phyloP scores from a whole-genome alignment of 2,329 filamentous ascomycete species.

The Fusarium gaditjirri region DNA sequence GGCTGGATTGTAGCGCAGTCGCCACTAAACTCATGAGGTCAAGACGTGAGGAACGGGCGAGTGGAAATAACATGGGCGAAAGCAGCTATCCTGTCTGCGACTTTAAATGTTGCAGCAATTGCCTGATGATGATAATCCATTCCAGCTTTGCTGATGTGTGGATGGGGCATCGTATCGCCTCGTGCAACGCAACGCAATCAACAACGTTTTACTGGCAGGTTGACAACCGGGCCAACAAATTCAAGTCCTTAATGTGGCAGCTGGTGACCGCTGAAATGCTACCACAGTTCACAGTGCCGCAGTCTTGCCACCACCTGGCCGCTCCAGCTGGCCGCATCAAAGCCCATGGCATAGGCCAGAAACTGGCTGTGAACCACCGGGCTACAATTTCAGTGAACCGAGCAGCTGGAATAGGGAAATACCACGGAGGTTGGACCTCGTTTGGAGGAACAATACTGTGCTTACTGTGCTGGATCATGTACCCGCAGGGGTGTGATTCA shows the following conservation, averaged over 20 bases:
- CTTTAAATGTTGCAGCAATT: conserved; percentile 6
- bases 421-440: conserved; percentile 34
- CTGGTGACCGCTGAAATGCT: conserved; percentile 19
- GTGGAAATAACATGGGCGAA: conserved; percentile 16
- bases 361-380: not conserved
- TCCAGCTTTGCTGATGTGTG: conserved; percentile 11
- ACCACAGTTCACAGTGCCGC: conserved; percentile 17
- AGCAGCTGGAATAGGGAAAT: conserved; percentile 37
- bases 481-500: conserved; percentile 24
- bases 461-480: conserved; percentile 24
- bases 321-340: conserved; percentile 14
- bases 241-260: conserved; percentile 24
- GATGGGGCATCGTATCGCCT: conserved; percentile 15
- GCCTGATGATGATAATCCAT: conserved; percentile 19
- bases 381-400: conserved; percentile 23
- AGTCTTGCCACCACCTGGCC: conserved; percentile 24
- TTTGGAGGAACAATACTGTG: conserved; percentile 26
- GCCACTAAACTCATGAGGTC: conserved; percentile 3
- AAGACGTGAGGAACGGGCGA: conserved; percentile 3
- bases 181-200: conserved; percentile 16
- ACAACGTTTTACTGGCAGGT: conserved; percentile 11
- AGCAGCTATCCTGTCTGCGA: not conserved
- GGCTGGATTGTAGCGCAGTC: conserved; percentile 10
- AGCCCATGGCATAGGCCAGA: not conserved
- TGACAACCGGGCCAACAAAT: conserved; percentile 10